Base-by-base conservation (phyloP, 2,329 filamentous ascomycete species). In the Botrytis hyacinthi region DNA sequence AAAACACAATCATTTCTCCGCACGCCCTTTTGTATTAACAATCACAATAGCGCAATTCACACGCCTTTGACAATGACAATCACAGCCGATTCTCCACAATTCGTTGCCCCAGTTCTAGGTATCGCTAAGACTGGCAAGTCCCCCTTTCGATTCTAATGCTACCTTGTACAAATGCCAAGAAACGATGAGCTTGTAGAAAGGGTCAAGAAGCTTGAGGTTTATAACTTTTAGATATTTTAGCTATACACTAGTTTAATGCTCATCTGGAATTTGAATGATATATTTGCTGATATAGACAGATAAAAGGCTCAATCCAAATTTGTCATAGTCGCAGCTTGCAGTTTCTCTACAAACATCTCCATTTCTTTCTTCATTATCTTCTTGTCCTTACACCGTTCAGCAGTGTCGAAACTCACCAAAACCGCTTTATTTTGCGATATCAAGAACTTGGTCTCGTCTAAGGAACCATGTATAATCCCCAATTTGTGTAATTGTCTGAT, bases 371-470 rank as follows among this genome's bases (percentile, higher is more conserved):
- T 32, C 61, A 74, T 74, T 20, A 29, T 54, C 16, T 65, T 70
- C 6, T 35, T 29, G 67, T 57, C 44, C 14, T 74, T 42, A 42
- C 51, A 75, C 73, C 37, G 54, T 67, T 66, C 69, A 48, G 74
- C 78, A 37, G 54, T 76, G 71, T 82, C 81, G 75, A 83, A 83
- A 73, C 83, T 81, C 40, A 84, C 76, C 7, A 84, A 72, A 60
- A 82, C 77, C 68, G 76, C 80, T 10, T 74, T 70, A 12, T 73
- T 76, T 22, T 80, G 73, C 2, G 48, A 75, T 8, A 84, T 72
- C 20, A 84, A 78, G 71, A 84, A 82, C 72, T 83, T 83, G 73
- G 82, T 75, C 73, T 78, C 80, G 74, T 84, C 83, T 68, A 83
- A 76, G 76, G 84, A 82, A 4, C 81, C 81, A 74, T 83, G 81